Conservation (phyloP, 805 yeast genomes). For the Zygotorulaspora sp. region DNA sequence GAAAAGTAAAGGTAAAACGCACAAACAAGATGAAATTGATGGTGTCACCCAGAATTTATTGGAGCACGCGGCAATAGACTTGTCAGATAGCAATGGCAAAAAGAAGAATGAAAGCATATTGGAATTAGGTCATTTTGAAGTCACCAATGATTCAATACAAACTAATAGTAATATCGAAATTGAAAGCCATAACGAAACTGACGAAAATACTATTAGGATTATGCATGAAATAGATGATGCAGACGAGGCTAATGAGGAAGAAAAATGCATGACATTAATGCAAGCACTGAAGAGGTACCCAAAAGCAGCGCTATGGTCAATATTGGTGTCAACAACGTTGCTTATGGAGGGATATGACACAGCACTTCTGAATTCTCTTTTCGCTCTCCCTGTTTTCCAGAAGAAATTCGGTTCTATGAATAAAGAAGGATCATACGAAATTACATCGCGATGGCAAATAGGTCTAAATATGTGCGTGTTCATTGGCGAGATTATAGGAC, state of each 20-base stretch:
- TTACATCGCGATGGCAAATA: constrained; percentile 43
- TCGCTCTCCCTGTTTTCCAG: constrained; percentile 43
- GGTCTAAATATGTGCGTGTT: constrained; percentile 28
- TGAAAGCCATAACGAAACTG: neutral
- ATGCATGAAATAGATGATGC: constrained; percentile 12
- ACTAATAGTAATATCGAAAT: neutral
- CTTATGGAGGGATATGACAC: constrained; percentile 50
- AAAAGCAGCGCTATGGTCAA: constrained; percentile 45
- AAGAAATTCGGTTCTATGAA: constrained; percentile 39
- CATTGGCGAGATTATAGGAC: constrained; percentile 45
- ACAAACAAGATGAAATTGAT: no score
- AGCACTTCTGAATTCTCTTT: constrained; percentile 40
- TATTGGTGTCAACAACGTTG: constrained; percentile 41
- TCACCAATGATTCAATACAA: neutral
- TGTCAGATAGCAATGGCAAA: constrained; percentile 2
- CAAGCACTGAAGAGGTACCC: constrained; percentile 42
- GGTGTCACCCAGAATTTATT: no score
- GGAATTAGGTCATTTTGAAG: neutral
- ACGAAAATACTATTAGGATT: neutral
- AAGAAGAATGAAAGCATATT: neutral
- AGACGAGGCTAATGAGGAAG: constrained; percentile 21
- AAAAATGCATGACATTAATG: constrained; percentile 27
- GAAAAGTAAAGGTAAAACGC: no score
- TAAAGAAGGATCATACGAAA: constrained; percentile 30
- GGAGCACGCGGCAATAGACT: no score